Evolutionary conservation across 257 asterid genomes (phyloP).

Genomic region (Solanum clarkiae): DNA sequence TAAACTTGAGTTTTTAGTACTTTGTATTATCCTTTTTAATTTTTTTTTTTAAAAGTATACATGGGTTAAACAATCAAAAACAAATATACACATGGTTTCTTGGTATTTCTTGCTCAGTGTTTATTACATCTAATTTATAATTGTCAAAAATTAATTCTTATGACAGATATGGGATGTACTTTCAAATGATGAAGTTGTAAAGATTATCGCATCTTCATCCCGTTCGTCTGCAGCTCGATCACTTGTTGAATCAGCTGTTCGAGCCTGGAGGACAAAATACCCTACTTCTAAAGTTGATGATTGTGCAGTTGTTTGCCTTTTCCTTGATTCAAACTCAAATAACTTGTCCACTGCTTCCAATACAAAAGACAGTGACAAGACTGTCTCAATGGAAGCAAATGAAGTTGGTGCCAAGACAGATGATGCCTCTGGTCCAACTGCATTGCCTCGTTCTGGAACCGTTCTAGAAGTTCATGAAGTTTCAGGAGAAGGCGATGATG

Average conservation of each 20-base stretch:
- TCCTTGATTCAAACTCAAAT: conserved; percentile 37
- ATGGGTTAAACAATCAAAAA: not conserved
- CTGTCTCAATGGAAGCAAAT: conserved; percentile 5
- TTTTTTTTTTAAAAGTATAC: not conserved
- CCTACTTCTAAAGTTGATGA: conserved; percentile 81
- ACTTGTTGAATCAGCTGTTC: conserved; percentile 58
- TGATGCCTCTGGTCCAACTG: conserved; percentile 6
- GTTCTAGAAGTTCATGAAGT: conserved; percentile 8
- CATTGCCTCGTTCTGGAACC: conserved; percentile 16
- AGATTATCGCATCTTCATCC: conserved; percentile 40
- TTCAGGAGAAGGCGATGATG: conserved; percentile 21
- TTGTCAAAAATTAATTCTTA: not conserved
- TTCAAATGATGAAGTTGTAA: conserved; percentile 69
- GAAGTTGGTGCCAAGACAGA: conserved; percentile 6
- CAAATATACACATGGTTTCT: not conserved
- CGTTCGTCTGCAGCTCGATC: conserved; percentile 49
- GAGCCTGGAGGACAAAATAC: conserved; percentile 60
- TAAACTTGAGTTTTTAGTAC: not conserved
- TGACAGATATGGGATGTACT: conserved; percentile 85
- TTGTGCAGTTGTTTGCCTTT: conserved; percentile 80
- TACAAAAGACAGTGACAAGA: conserved; percentile 23
- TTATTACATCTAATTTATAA: not conserved
- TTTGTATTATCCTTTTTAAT: not conserved
- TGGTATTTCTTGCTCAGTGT: not conserved
- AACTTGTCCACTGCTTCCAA: conserved; percentile 14